phyloP scores from a whole-genome alignment of 2,329 filamentous ascomycete genomes.

The Fusarium mexicanum region DNA sequence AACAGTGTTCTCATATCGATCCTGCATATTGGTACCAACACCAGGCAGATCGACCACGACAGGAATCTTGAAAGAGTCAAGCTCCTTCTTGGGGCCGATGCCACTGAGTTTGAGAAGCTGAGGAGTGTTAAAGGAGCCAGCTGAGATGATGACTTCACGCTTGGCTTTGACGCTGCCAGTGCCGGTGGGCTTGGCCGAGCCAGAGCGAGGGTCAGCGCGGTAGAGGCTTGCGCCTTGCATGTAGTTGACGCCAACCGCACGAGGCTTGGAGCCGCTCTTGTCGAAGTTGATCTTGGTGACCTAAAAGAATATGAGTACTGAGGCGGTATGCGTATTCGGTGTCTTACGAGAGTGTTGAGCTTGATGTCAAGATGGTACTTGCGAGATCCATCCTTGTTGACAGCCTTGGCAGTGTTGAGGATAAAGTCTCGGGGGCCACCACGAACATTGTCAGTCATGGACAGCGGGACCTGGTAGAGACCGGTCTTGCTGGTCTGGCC shows the following conservation, averaged over 20 bases:
- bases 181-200: slow-evolving; percentile 6
- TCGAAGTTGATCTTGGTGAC: slow-evolving; percentile 52
- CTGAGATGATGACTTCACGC: slow-evolving; percentile 57
- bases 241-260: slow-evolving; percentile 48
- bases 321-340: rapidly evolving
- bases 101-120: slow-evolving; percentile 62
- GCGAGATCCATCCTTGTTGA: slow-evolving; percentile 36
- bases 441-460: slow-evolving; percentile 61
- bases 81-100: slow-evolving; percentile 39
- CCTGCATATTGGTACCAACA: slow-evolving; percentile 68
- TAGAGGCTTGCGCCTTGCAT: slow-evolving; percentile 42
- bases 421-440: slow-evolving; percentile 67
- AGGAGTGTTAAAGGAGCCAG: slow-evolving; percentile 60
- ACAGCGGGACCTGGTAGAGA: slow-evolving; percentile 68
- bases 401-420: slow-evolving; percentile 45
- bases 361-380: slow-evolving; percentile 45
- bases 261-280: slow-evolving; percentile 40
- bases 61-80: slow-evolving; percentile 46
- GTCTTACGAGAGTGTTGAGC: slow-evolving; percentile 36
- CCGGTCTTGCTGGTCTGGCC: slow-evolving; percentile 30
- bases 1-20: slow-evolving; percentile 56
- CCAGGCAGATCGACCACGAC: slow-evolving; percentile 55
- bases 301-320: neutral
- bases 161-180: slow-evolving; percentile 27
- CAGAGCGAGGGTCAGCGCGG: slow-evolving; percentile 37